Percentiles rank a stretch among this genome's conserved stretches.
phyloP scores from a whole-genome alignment of 345 rosid species.

The Rhizophora mangle region DNA sequence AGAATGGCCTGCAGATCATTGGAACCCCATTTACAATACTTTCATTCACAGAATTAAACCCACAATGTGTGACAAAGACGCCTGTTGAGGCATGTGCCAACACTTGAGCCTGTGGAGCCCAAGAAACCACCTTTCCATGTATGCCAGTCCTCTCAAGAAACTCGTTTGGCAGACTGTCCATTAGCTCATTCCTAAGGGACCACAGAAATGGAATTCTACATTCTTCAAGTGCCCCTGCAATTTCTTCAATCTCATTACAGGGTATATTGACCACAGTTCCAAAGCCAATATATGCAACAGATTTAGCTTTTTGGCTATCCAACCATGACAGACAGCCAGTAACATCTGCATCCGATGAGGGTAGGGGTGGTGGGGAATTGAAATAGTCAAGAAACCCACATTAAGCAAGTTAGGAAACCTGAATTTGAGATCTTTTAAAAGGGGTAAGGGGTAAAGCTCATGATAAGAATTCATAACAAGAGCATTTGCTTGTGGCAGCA shows the following conservation, averaged over 20 bases:
- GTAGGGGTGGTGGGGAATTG: conserved; percentile 20
- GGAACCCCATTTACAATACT: conserved; percentile 19
- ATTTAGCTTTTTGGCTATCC: conserved; percentile 26
- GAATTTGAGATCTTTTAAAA: conserved; percentile 33
- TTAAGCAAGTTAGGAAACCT: conserved; percentile 21
- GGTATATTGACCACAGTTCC: conserved; percentile 43
- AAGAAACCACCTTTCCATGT: conserved; percentile 44
- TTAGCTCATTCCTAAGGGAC: conserved; percentile 33
- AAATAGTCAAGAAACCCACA: conserved; percentile 19
- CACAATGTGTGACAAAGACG: conserved; percentile 14
- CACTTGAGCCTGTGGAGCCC: conserved; percentile 57
- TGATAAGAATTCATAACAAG: conserved; percentile 45
- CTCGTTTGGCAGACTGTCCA: conserved; percentile 9
- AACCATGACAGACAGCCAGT: conserved; percentile 59
- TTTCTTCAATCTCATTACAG: conserved; percentile 37
- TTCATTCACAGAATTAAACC: conserved; percentile 16
- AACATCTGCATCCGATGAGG: conserved; percentile 26
- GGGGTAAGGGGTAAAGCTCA: conserved; percentile 38
- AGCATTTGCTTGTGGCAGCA: conserved; percentile 40
- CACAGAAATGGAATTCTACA: conserved; percentile 46
- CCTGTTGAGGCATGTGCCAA: conserved; percentile 40
- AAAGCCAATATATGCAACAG: conserved; percentile 58
- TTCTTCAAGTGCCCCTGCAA: conserved; percentile 50
- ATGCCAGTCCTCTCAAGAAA: conserved; percentile 16
- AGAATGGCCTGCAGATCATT: conserved; percentile 20